A percentile compares a stretch with the other conserved stretches of the same genome.
Evolutionary conservation across 1,284 basidiomycete species (phyloP).

Genomic region (Sporisorium reilianum): DNA sequence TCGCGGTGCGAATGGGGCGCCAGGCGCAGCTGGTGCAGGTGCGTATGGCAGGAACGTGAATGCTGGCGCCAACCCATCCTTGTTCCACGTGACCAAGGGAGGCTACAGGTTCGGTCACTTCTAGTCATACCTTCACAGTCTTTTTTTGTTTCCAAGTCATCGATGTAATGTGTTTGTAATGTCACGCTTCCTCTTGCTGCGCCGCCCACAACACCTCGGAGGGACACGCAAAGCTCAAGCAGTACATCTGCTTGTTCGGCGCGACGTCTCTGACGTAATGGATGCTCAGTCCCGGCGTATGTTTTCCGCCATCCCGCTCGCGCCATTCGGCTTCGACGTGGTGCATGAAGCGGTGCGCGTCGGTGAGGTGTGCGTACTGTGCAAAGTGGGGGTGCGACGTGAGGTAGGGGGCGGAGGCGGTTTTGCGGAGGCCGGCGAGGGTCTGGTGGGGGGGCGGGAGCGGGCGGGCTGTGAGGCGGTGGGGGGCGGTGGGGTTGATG

Average conservation of each 20-base stretch:
- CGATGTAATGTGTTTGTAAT: background rate
- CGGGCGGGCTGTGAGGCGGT: conserved; percentile 16
- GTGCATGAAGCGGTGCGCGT: conserved; percentile 6
- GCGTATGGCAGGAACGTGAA: conserved; percentile 1
- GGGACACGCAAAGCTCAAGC: conserved; percentile 90
- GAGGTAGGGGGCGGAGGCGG: conserved; percentile 12
- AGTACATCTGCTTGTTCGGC: conserved; percentile 98
- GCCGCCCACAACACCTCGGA: conserved; percentile 62
- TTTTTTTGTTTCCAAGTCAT: conserved; percentile 1
- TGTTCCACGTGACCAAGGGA: conserved; percentile 30
- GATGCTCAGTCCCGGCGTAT: conserved; percentile 70
- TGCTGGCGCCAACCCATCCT: conserved; percentile 11
- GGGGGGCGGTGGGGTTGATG: conserved; percentile 10
- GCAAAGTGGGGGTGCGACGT: conserved; percentile 26
- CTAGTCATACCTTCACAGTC: conserved; percentile 2
- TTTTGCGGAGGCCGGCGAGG: conserved; percentile 29
- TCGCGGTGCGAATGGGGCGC: background rate
- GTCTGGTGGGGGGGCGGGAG: conserved; percentile 38
- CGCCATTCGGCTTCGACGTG: conserved; percentile 6
- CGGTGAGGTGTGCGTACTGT: conserved; percentile 4
- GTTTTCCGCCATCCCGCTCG: conserved; percentile 4
- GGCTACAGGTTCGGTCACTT: conserved; percentile 37
- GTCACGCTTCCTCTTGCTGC: background rate
- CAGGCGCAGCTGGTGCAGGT: background rate
- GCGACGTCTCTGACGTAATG: conserved; percentile 92